phyloP scores from a whole-genome alignment of 176 grass and related monocot species.

The Lolium perenne region DNA sequence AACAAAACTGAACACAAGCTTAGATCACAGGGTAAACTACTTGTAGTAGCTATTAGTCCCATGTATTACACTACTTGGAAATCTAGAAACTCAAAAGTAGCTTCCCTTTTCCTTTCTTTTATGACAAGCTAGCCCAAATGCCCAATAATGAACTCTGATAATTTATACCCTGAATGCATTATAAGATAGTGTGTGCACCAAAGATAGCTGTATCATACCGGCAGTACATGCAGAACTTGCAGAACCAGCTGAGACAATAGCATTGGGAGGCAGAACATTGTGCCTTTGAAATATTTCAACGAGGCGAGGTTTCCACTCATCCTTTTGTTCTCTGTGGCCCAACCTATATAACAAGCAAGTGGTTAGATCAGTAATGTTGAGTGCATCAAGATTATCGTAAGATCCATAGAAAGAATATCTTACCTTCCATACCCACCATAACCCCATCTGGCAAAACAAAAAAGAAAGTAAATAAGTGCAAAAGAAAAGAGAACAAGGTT shows the following conservation, averaged over 20 bases:
- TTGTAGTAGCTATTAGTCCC: not conserved
- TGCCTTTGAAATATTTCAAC: slow-evolving; percentile 89
- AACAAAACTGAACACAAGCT: not conserved
- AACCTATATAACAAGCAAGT: slow-evolving; percentile 65
- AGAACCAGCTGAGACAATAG: slow-evolving; percentile 82
- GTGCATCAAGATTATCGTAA: not conserved
- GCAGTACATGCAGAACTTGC: slow-evolving; percentile 90
- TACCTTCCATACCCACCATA: slow-evolving; percentile 99
- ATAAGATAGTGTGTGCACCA: slow-evolving; percentile 10
- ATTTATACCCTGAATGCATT: not conserved
- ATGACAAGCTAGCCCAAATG: not conserved
- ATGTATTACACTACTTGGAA: not conserved
- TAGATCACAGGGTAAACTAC: slow-evolving; percentile 16
- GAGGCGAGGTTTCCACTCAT: slow-evolving; percentile 88
- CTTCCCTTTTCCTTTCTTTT: not conserved
- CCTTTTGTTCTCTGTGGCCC: slow-evolving; percentile 98
- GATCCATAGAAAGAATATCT: slow-evolving; percentile 17
- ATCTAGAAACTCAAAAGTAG: slow-evolving; percentile 7
- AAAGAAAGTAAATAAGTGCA: slow-evolving; percentile 14
- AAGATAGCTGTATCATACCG: slow-evolving; percentile 54
- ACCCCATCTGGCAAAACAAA: slow-evolving; percentile 79
- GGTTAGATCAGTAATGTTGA: not conserved
- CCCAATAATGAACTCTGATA: not conserved
- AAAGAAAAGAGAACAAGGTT: slow-evolving; percentile 26
- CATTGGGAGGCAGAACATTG: slow-evolving; percentile 86